phyloP scores from a whole-genome alignment of 176 grass and related monocot genomes.

The Cenchrus americanus region DNA sequence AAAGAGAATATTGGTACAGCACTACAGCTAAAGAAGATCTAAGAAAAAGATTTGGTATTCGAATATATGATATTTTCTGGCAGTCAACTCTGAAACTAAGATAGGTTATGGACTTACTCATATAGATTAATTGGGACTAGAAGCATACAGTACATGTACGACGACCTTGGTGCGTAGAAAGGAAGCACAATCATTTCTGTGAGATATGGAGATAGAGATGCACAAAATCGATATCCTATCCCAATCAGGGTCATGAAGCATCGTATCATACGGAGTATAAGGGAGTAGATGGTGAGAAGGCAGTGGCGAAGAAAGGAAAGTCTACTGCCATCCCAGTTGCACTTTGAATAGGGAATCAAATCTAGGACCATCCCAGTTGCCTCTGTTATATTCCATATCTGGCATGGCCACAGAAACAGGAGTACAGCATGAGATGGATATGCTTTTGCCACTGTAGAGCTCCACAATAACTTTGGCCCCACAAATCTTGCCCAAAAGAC shows the following conservation, averaged over 20 bases:
- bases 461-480: not conserved
- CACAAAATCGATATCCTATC: slow-evolving; percentile 3
- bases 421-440: too few species aligned
- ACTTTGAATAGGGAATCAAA: not conserved
- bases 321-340: not conserved
- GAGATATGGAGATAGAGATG: not conserved
- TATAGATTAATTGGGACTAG: not conserved
- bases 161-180: not conserved
- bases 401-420: not conserved
- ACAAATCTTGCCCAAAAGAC: not conserved
- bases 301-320: not conserved
- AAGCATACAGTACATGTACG: not conserved
- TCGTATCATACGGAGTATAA: too few species aligned
- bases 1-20: not conserved
- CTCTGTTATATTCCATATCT: not conserved
- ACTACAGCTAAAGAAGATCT: not conserved
- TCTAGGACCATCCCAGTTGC: too few species aligned
- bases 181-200: not conserved
- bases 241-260: not conserved
- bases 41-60: not conserved
- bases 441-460: not conserved
- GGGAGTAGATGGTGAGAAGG: not conserved
- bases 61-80: not conserved
- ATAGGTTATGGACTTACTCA: not conserved
- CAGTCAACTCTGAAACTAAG: not conserved